Conservation (phyloP, 306 rosid genomes). For the Sechiopsis laciniata region DNA sequence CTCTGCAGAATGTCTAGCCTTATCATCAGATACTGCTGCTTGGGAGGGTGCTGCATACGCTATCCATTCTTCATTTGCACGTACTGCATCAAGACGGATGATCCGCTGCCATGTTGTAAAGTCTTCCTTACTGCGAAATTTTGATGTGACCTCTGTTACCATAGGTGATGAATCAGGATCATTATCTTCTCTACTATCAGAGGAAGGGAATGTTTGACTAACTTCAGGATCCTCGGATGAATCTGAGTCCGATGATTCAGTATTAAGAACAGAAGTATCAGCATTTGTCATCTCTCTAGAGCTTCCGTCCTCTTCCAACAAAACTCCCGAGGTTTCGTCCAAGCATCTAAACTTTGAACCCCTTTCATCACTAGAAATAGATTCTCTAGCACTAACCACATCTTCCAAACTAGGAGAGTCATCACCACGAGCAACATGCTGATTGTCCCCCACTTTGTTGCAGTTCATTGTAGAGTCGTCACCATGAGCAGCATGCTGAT, state of each 20-base stretch:
- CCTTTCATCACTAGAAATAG: slow-evolving; percentile 79
- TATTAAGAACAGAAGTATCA: slow-evolving; percentile 52
- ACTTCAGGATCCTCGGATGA: slow-evolving; percentile 76
- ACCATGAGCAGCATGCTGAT: slow-evolving; percentile 40
- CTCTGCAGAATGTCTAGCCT: slow-evolving; percentile 68
- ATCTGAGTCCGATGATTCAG: slow-evolving; percentile 84
- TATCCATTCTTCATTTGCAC: slow-evolving; percentile 90
- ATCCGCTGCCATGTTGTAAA: slow-evolving; percentile 92
- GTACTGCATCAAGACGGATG: slow-evolving; percentile 92
- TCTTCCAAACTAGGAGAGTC: slow-evolving; percentile 85
- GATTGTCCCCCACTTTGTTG: slow-evolving; percentile 24
- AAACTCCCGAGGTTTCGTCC: slow-evolving; percentile 52
- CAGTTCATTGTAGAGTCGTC: slow-evolving; percentile 53
- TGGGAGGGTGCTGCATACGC: slow-evolving; percentile 56
- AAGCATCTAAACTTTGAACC: slow-evolving; percentile 55
- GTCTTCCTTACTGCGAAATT: slow-evolving; percentile 52
- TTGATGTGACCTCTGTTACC: slow-evolving; percentile 39
- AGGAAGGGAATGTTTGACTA: slow-evolving; percentile 54
- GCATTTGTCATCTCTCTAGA: slow-evolving; percentile 44
- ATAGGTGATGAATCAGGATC: slow-evolving; percentile 54
- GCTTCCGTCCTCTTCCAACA: slow-evolving; percentile 61
- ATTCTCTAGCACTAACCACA: slow-evolving; percentile 70
- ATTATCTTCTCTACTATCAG: slow-evolving; percentile 49
- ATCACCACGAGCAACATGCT: slow-evolving; percentile 19
- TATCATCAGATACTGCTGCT: slow-evolving; percentile 52